These are phyloP conservation scores for Naganishia vaughanmartiniae DNA, from an alignment of 768 basidiomycete genomes.

Conservation along the genomic window DNA sequence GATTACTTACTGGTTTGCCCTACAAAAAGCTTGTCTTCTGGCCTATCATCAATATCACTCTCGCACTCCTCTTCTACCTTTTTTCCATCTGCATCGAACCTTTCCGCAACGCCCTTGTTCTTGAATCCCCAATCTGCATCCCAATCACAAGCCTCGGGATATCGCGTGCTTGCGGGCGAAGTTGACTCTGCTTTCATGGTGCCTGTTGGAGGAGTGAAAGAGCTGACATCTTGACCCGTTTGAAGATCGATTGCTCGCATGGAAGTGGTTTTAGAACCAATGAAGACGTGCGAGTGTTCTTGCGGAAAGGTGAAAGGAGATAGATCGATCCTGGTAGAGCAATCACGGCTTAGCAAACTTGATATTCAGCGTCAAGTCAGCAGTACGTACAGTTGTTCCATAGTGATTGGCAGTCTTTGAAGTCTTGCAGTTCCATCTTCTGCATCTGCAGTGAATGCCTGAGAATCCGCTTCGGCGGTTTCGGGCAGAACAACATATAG, in stretches of 20 bases:
- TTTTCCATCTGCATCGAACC: conserved; percentile 32
- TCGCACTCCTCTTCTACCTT: conserved; percentile 59
- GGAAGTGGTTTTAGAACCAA: conserved; percentile 86
- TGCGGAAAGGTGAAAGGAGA: conserved; percentile 76
- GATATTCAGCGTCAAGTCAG: background rate
- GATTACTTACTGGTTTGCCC: conserved; percentile 63
- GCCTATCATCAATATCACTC: conserved; percentile 34
- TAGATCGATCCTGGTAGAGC: conserved; percentile 63
- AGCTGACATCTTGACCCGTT: conserved; percentile 49
- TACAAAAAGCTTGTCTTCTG: conserved; percentile 57
- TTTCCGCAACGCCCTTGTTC: background rate
- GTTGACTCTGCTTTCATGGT: background rate
- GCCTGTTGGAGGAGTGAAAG: conserved; percentile 37
- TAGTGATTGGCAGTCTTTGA: conserved; percentile 83
- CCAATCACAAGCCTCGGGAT: conserved; percentile 34
- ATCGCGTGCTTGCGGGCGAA: background rate
- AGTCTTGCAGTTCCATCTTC: conserved; percentile 55
- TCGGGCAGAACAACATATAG: conserved; percentile 77
- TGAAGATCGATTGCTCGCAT: conserved; percentile 55
- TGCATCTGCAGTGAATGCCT: conserved; percentile 46
- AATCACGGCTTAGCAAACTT: background rate
- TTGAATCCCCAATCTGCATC: conserved; percentile 24
- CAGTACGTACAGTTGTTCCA: conserved; percentile 67
- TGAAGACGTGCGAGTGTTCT: conserved; percentile 70
- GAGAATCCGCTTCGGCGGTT: background rate